Conservation (phyloP, 345 rosid species). For the Arabidopsis suecica region DNA sequence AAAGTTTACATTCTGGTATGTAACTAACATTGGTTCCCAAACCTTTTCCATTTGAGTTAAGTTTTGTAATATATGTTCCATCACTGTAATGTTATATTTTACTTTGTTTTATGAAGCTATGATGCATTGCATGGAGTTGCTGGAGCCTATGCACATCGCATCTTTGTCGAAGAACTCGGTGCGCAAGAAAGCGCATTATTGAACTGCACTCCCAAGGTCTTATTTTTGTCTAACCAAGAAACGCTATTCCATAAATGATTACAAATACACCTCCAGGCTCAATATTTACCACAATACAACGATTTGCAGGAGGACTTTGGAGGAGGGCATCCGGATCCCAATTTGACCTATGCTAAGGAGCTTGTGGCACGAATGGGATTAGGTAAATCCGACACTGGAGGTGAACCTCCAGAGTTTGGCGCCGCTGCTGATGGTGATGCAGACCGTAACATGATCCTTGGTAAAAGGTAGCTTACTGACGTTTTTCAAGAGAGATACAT, state of each 20-base stretch:
- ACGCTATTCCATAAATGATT: not conserved
- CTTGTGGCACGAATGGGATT: constrained; percentile 96
- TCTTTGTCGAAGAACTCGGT: constrained; percentile 98
- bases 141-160: constrained; percentile 91
- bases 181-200: constrained; percentile 80
- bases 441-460: constrained; percentile 98
- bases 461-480: constrained; percentile 70
- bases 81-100: constrained; percentile 26
- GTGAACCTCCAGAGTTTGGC: constrained; percentile 96
- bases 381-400: constrained; percentile 69
- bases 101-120: constrained; percentile 57
- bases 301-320: constrained; percentile 94
- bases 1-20: constrained; percentile 89
- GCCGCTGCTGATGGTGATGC: constrained; percentile 99
- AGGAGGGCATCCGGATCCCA: constrained; percentile 99
- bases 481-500: constrained; percentile 3
- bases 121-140: constrained; percentile 98
- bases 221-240: constrained; percentile 16
- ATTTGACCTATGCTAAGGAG: constrained; percentile 97
- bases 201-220: constrained; percentile 94
- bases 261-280: constrained; percentile 21
- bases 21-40: constrained; percentile 35
- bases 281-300: constrained; percentile 20
- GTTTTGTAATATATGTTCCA: not conserved
- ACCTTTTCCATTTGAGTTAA: constrained; percentile 12